Conservation (phyloP, 2,329 filamentous ascomycete genomes). For the Penicillium carneum region DNA sequence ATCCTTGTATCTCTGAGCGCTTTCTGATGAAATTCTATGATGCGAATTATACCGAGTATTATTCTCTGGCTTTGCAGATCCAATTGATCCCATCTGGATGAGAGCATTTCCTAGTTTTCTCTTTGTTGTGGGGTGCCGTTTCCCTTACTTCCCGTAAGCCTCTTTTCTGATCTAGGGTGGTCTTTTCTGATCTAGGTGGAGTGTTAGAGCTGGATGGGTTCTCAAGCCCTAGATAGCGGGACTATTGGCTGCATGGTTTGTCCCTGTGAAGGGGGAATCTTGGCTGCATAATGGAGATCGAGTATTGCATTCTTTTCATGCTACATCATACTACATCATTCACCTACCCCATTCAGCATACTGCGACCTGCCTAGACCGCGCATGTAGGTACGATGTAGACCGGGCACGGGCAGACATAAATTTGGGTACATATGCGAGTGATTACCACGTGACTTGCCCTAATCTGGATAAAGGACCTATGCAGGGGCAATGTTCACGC, state of each 20-base stretch:
- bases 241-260: constrained; percentile 4
- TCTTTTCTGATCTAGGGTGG: background rate
- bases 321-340: constrained; percentile 7
- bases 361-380: background rate
- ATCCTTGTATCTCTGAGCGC: constrained; percentile 21
- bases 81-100: background rate
- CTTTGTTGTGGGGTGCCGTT: background rate
- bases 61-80: background rate
- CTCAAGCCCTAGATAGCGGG: background rate
- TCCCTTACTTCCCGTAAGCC: constrained; percentile 1
- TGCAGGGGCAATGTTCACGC: too few relatives aligned
- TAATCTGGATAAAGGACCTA: background rate
- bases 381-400: background rate
- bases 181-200: background rate
- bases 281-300: constrained; percentile 15
- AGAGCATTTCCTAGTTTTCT: background rate
- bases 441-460: constrained; percentile 10
- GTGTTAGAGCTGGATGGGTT: background rate
- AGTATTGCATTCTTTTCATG: constrained; percentile 11
- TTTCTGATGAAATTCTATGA: constrained; percentile 16
- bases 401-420: background rate
- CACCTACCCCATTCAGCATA: background rate
- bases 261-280: constrained; percentile 12
- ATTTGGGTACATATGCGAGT: background rate
- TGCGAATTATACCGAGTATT: constrained; percentile 8